phyloP scores from a whole-genome alignment of 176 grass and related monocot genomes.

The Urochloa ruziziensis region DNA sequence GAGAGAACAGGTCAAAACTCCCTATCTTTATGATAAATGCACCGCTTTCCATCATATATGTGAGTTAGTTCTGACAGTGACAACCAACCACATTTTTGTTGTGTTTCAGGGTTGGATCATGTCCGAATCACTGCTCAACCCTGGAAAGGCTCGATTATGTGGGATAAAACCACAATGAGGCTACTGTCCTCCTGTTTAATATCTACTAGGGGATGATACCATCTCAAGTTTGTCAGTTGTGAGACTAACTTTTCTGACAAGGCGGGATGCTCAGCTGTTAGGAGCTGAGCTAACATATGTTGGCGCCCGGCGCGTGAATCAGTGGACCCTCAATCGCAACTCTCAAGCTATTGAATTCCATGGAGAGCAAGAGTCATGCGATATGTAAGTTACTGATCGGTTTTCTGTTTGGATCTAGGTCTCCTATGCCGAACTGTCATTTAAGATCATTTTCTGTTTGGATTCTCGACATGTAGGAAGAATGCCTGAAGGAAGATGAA shows the following conservation, averaged over 20 bases:
- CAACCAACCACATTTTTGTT: slow-evolving; percentile 34
- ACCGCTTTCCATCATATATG: neutral
- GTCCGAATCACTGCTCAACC: slow-evolving; percentile 85
- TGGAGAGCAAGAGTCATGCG: neutral
- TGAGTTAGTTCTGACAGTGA: neutral
- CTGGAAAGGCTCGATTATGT: slow-evolving; percentile 63
- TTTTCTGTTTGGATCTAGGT: neutral
- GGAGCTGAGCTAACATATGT: slow-evolving; percentile 41
- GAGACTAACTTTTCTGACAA: slow-evolving; percentile 8
- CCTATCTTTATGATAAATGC: slow-evolving; percentile 22
- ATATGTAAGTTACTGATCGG: neutral
- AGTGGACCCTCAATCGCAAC: neutral
- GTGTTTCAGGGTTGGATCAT: slow-evolving; percentile 83
- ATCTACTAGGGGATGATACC: neutral
- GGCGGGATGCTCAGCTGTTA: slow-evolving; percentile 24
- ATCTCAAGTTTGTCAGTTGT: slow-evolving; percentile 17
- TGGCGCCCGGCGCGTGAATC: slow-evolving; percentile 23
- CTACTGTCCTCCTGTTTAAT: neutral
- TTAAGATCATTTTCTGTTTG: neutral
- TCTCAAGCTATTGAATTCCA: slow-evolving; percentile 18
- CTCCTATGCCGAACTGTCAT: neutral
- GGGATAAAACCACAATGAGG: slow-evolving; percentile 53
- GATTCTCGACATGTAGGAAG: neutral
- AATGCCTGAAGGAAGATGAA: slow-evolving; percentile 12
- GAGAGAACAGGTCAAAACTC: slow-evolving; percentile 72